These are phyloP conservation scores for Fusarium liriodendri DNA, from an alignment of 2,329 filamentous ascomycete genomes.

Conservation along the genomic window DNA sequence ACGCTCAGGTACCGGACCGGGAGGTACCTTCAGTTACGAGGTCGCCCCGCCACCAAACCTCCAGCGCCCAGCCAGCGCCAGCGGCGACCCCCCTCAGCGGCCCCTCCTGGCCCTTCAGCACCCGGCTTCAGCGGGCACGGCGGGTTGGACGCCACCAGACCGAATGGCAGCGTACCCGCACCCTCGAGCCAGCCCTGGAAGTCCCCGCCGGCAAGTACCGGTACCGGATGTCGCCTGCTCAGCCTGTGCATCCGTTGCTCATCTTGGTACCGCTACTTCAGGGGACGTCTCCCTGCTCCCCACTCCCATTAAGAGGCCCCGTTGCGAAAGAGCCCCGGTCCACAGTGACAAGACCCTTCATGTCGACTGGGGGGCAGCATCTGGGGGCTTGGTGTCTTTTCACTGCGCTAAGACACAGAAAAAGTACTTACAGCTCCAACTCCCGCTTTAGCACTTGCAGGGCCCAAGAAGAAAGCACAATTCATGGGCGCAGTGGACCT, in stretches of 20 bases:
- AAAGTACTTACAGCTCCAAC: slow-evolving; percentile 18
- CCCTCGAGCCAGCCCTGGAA: slow-evolving; percentile 17
- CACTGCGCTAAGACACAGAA: slow-evolving; percentile 20
- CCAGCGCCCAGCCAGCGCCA: slow-evolving; percentile 21
- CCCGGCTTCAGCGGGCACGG: slow-evolving; percentile 15
- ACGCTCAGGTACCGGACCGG: background rate
- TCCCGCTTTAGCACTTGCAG: slow-evolving; percentile 19
- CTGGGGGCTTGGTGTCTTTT: slow-evolving; percentile 27
- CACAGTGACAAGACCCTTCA: slow-evolving; percentile 35
- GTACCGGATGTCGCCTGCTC: slow-evolving; percentile 15
- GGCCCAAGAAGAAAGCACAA: slow-evolving; percentile 34
- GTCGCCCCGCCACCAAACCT: slow-evolving; percentile 31
- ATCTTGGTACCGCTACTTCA: slow-evolving; percentile 29
- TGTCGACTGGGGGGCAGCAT: slow-evolving; percentile 28
- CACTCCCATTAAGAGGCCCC: slow-evolving; percentile 28
- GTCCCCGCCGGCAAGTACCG: slow-evolving; percentile 19
- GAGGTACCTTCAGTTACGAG: slow-evolving; percentile 33
- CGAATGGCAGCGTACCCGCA: slow-evolving; percentile 22
- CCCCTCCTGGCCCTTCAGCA: slow-evolving; percentile 22
- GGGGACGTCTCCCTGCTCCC: slow-evolving; percentile 13
- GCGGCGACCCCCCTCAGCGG: slow-evolving; percentile 20
- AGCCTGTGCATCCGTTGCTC: background rate
- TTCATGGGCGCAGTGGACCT: slow-evolving; percentile 29
- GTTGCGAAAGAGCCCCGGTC: background rate
- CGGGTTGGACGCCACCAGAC: slow-evolving; percentile 33